A percentile compares a stretch with the other conserved stretches of the same genome.
Conservation (phyloP, 768 basidiomycete species). For the Crepidotus variabilis region DNA sequence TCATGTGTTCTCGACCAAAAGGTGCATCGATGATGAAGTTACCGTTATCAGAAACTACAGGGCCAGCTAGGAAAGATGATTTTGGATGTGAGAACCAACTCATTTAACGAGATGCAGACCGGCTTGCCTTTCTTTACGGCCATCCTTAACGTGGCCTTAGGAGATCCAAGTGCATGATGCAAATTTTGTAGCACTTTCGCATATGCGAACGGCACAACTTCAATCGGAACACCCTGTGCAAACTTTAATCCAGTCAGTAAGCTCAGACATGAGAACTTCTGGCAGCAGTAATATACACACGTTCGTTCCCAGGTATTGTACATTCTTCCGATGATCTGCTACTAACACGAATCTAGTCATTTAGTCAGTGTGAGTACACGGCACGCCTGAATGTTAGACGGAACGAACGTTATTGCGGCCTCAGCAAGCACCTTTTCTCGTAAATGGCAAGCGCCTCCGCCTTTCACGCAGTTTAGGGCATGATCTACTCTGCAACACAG, state of each 20-base stretch:
- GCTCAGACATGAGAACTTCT: too few species aligned
- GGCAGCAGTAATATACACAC: conserved; percentile 43
- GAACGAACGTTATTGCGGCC: conserved; percentile 76
- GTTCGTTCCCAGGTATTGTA: conserved; percentile 72
- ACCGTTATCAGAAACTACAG: conserved; percentile 94
- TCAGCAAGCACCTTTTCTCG: conserved; percentile 98
- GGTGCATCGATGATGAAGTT: conserved; percentile 98
- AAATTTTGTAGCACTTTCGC: conserved; percentile 79
- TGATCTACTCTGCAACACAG: conserved; percentile 65
- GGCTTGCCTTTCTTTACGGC: conserved; percentile 68
- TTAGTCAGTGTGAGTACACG: neutral
- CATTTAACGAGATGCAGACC: neutral
- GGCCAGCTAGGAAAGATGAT: conserved; percentile 59
- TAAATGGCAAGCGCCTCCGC: conserved; percentile 94
- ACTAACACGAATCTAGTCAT: conserved; percentile 76
- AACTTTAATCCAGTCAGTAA: conserved; percentile 43
- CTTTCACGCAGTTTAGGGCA: conserved; percentile 91
- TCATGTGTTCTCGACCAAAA: conserved; percentile 67
- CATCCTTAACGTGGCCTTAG: conserved; percentile 84
- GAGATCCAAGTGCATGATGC: conserved; percentile 54
- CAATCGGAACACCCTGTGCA: conserved; percentile 87
- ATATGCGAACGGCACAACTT: conserved; percentile 96
- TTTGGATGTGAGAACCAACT: neutral
- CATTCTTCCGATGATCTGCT: conserved; percentile 96
- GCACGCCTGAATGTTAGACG: conserved; percentile 1